Percentiles rank a stretch among this genome's conserved stretches.
phyloP scores from a whole-genome alignment of 2,329 filamentous ascomycete species.

The Ceratocystis variospora region DNA sequence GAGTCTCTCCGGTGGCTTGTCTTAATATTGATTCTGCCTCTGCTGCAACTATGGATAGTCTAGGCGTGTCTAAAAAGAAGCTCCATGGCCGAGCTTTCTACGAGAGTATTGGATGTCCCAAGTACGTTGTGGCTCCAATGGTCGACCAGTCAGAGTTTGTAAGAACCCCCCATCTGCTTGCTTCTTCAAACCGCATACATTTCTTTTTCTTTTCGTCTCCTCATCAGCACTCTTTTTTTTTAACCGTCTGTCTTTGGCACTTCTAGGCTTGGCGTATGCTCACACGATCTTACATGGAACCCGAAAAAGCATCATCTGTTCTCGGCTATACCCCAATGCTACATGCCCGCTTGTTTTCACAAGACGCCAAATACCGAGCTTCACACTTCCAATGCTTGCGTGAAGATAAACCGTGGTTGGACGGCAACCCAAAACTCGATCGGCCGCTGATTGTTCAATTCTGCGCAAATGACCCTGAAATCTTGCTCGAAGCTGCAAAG shows the following conservation, averaged over 20 bases:
- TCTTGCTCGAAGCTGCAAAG: conserved; percentile 63
- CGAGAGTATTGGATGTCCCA: conserved; percentile 84
- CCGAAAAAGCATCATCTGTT: conserved; percentile 48
- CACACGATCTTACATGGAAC: conserved; percentile 75
- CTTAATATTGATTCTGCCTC: background rate
- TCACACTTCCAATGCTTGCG: conserved; percentile 57
- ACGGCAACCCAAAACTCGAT: conserved; percentile 75
- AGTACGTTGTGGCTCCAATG: conserved; percentile 87
- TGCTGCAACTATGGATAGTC: conserved; percentile 11
- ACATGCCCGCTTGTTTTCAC: conserved; percentile 76
- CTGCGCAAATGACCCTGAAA: conserved; percentile 76
- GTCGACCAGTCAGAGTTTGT: conserved; percentile 98
- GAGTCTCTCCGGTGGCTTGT: background rate
- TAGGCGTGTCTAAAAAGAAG: conserved; percentile 34
- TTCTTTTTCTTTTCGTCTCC: background rate
- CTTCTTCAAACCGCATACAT: conserved; percentile 19
- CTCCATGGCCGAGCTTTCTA: conserved; percentile 82
- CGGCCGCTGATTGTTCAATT: conserved; percentile 92
- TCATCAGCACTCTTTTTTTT: background rate
- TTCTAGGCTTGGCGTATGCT: conserved; percentile 86
- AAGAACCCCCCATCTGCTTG: conserved; percentile 25
- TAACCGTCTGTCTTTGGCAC: conserved; percentile 11
- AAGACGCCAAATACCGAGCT: conserved; percentile 61
- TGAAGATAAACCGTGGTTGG: conserved; percentile 44
- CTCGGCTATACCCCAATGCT: conserved; percentile 94